These are phyloP conservation scores for Vitis hybrid DNA, from an alignment of 177 flowering plant genomes.

Conservation along the genomic window DNA sequence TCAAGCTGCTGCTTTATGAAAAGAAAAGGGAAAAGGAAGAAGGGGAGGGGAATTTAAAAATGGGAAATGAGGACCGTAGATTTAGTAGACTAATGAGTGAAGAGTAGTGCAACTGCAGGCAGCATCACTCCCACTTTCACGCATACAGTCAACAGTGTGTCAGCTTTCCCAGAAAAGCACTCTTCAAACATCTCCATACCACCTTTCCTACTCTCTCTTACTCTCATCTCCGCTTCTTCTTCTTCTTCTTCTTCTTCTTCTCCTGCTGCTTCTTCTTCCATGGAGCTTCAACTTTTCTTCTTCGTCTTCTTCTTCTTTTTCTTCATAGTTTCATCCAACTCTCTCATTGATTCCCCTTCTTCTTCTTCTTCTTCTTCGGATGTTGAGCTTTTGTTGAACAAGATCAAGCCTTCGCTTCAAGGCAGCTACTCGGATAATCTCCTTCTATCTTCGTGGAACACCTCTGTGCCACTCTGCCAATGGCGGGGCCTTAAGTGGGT, in stretches of 20 bases:
- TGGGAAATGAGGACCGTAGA: too few species aligned
- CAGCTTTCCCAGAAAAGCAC: conserved; percentile 36
- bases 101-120: too few species aligned
- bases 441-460: conserved; percentile 80
- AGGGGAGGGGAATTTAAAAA: too few species aligned
- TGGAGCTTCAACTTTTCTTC: conserved; percentile 27
- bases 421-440: conserved; percentile 64
- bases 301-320: conserved; percentile 20
- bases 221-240: conserved; percentile 17
- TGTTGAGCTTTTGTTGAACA: conserved; percentile 58
- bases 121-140: neutral
- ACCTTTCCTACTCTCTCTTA: conserved; percentile 20
- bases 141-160: conserved; percentile 34
- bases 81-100: too few species aligned
- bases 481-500: conserved; percentile 94
- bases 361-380: conserved; percentile 45
- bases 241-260: conserved; percentile 9
- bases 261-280: conserved; percentile 19
- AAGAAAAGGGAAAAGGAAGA: too few species aligned
- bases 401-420: conserved; percentile 72
- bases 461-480: conserved; percentile 80
- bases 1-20: too few species aligned
- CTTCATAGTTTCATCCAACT: conserved; percentile 8
- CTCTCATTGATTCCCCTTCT: neutral
- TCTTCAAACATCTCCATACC: conserved; percentile 9